Evolutionary conservation across 768 basidiomycete genomes (phyloP).

Genomic region (Trametes villosa): DNA sequence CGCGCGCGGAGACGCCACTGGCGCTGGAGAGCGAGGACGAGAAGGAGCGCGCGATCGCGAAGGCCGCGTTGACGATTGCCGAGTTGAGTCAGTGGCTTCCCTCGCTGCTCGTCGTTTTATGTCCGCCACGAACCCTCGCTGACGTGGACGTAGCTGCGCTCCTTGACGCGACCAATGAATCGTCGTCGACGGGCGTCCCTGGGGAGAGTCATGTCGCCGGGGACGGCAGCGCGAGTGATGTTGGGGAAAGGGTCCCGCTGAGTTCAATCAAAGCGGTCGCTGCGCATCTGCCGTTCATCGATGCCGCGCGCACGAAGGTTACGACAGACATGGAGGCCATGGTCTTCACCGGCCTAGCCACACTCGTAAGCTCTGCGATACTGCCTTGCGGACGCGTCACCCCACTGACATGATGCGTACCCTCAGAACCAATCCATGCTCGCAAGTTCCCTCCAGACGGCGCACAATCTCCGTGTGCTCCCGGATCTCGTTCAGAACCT

Average conservation of each 20-base stretch:
- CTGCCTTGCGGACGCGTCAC: neutral
- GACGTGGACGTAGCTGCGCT: conserved; percentile 17
- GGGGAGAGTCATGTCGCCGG: neutral
- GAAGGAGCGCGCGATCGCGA: conserved; percentile 85
- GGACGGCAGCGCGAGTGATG: neutral
- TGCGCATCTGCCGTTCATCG: conserved; percentile 70
- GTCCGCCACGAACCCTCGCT: too few species aligned
- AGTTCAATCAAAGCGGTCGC: conserved; percentile 76
- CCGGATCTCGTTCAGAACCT: conserved; percentile 83
- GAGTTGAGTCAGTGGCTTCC: conserved; percentile 71
- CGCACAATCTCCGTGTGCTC: conserved; percentile 87
- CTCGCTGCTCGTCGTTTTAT: neutral
- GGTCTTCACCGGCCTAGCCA: conserved; percentile 79
- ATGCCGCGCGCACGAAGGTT: conserved; percentile 69
- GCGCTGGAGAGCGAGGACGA: conserved; percentile 64
- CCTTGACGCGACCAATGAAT: conserved; percentile 12
- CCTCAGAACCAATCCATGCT: conserved; percentile 85
- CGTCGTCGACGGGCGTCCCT: neutral
- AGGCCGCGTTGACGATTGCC: conserved; percentile 93
- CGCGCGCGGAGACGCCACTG: conserved; percentile 21
- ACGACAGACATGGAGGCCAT: conserved; percentile 90
- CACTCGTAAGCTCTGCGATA: conserved; percentile 60
- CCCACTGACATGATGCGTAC: neutral
- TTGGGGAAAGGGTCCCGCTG: conserved; percentile 47
- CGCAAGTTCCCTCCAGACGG: conserved; percentile 93